Evolutionary conservation across 257 asterid species (phyloP), one percentile per base, ranked within the genome.

Genomic region (Fraxinus anomala): DNA sequence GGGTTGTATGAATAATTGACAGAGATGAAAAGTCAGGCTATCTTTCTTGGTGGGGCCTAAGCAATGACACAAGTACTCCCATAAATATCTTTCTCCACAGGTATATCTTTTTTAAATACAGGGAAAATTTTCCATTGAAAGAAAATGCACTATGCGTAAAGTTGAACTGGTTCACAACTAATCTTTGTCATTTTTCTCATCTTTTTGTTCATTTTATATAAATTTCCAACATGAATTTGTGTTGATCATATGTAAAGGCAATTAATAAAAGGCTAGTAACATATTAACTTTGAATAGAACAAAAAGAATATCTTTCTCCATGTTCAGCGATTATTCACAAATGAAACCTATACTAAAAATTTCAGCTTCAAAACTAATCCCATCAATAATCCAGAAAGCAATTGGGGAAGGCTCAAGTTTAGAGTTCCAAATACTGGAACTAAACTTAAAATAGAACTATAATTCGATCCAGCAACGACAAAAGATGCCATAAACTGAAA

Each of bases 351-450:
- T 26, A 28, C 23, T 19, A 71, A 63, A 19, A 65, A 40, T 30
- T 44, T 5, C 23, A 19, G 13, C 44, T 70, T 70, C 7, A 6
- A 70, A 21, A 16, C 37, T 70, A 54, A 75, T 71, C 42, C 10
- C 72, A 65, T 77, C 67, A 51, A 72, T 65, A 74, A 56, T 79
- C 73, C 4, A 42, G 70, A 21, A 70, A 77, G 37, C 67, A 34
- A 40, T 44, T 14, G 56, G 56, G 56, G n/a, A 40, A 70, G 47
- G 23, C 14, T 69, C 21, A 1, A 69, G 28, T 3, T 30, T 69
- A 36, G 26, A 69, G 21, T 33, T 40, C 73, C 19, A 28, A 36
- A 1, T 14, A 69, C 7, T 16, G 10, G 19, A 33, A 0, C n/a
- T 3, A 69, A 17, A n/a, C 33, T 13, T 44, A 40, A 40, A 40